Evolutionary conservation across 208 protist genomes (phyloP).

Genomic region (Strigomonas galati): DNA sequence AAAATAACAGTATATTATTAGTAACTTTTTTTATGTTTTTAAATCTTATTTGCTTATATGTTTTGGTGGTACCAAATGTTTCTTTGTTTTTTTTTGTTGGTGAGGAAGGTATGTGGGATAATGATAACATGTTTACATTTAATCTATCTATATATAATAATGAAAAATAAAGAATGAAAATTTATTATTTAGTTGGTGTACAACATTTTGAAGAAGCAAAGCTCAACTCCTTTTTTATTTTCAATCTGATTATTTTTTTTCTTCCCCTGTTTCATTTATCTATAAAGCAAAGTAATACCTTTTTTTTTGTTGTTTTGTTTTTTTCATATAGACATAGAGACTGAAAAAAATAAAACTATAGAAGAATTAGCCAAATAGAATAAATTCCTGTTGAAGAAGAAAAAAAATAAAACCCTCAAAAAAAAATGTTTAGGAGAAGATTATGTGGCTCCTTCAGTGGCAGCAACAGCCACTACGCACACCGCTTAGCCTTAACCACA

Average conservation of each 20-base stretch:
- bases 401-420: not conserved
- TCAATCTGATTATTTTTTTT: not conserved
- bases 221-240: slow-evolving; percentile 4
- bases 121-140: slow-evolving; percentile 1
- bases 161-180: not conserved
- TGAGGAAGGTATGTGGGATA: not conserved
- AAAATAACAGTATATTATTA: not conserved
- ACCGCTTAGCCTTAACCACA: not conserved
- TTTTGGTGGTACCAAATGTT: not conserved
- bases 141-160: slow-evolving; percentile 6
- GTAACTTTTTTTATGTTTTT: not conserved
- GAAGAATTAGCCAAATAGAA: not conserved
- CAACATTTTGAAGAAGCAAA: too few species aligned
- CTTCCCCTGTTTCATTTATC: not conserved
- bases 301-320: slow-evolving; percentile 12
- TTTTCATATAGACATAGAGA: not conserved
- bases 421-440: slow-evolving; percentile 7
- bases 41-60: not conserved
- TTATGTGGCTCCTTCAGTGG: not conserved
- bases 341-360: slow-evolving; percentile 7
- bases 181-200: too few species aligned
- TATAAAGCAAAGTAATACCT: slow-evolving; percentile 8
- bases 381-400: not conserved
- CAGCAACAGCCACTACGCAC: not conserved
- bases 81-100: slow-evolving; percentile 8